Evolutionary conservation across 2,329 filamentous ascomycete genomes (phyloP).

Genomic region (Aspergillus quadrilineatus): DNA sequence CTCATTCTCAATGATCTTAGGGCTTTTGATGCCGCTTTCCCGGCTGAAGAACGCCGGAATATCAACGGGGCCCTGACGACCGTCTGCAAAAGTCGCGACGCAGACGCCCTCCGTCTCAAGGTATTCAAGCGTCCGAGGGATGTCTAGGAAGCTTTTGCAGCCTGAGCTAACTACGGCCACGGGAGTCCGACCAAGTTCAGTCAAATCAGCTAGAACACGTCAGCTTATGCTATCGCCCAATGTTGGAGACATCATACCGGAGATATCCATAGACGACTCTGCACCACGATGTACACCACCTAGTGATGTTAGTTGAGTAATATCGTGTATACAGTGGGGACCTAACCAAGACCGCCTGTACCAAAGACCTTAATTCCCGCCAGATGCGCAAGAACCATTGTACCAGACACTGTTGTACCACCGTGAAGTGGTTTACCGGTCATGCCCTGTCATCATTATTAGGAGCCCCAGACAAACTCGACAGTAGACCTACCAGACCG

Average conservation of each 20-base stretch:
- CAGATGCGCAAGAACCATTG: constrained; percentile 82
- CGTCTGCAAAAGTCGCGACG: constrained; percentile 87
- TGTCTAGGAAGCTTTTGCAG: constrained; percentile 94
- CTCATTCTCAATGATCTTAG: constrained; percentile 70
- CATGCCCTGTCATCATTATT: constrained; percentile 52
- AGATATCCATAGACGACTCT: constrained; percentile 85
- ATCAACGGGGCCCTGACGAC: constrained; percentile 68
- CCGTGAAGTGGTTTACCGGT: constrained; percentile 71
- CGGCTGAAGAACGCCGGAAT: constrained; percentile 93
- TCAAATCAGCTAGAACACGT: constrained; percentile 69
- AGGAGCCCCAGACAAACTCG: not conserved
- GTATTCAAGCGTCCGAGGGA: constrained; percentile 82
- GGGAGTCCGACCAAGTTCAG: constrained; percentile 84
- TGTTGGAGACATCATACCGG: constrained; percentile 42
- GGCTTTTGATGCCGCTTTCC: constrained; percentile 80
- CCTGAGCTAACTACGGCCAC: constrained; percentile 87
- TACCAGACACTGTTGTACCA: constrained; percentile 89
- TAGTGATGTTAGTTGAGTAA: constrained; percentile 23
- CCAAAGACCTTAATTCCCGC: constrained; percentile 92
- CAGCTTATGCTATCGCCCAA: not conserved
- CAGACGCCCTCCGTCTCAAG: constrained; percentile 70
- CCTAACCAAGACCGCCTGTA: constrained; percentile 75
- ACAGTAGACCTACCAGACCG: constrained; percentile 61
- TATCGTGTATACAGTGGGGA: not conserved
- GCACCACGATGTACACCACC: constrained; percentile 88